A percentile compares a stretch with the other conserved stretches of the same genome.
These are phyloP conservation scores for Amanita pseudoporphyria DNA, from an alignment of 768 basidiomycete genomes.

Conservation along the genomic window DNA sequence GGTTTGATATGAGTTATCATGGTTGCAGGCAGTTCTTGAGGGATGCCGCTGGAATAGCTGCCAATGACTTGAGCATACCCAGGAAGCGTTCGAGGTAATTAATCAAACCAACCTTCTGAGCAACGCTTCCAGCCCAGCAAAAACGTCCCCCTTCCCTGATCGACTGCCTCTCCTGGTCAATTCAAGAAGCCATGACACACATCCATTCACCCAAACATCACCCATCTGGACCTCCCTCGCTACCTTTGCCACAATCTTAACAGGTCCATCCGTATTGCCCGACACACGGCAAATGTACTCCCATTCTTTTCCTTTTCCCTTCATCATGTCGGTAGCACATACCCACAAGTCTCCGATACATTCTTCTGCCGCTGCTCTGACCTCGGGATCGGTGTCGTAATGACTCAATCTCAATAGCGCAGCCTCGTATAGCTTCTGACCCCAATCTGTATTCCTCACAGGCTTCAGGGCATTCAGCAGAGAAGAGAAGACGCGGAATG, in stretches of 20 bases:
- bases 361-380: constrained; percentile 74
- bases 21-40: constrained; percentile 45
- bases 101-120: constrained; percentile 44
- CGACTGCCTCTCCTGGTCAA: constrained; percentile 75
- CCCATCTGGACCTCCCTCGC: constrained; percentile 62
- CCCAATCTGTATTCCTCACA: constrained; percentile 54
- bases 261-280: constrained; percentile 65
- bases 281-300: constrained; percentile 63
- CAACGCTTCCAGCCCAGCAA: constrained; percentile 65
- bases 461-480: constrained; percentile 72
- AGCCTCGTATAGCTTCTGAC: constrained; percentile 64
- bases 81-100: background rate
- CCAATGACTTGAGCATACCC: background rate
- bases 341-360: constrained; percentile 84
- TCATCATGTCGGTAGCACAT: constrained; percentile 67
- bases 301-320: constrained; percentile 65
- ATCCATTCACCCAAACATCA: constrained; percentile 75
- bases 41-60: constrained; percentile 35
- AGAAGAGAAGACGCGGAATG: constrained; percentile 81
- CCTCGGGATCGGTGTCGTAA: constrained; percentile 87
- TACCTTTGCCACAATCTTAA: constrained; percentile 79
- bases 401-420: constrained; percentile 60
- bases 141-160: constrained; percentile 69
- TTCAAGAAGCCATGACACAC: constrained; percentile 66
- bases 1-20: constrained; percentile 68